Evolutionary conservation across 192 early-diverging fungal genomes (phyloP), one percentile per base, ranked within the genome.

Genomic region (Chytriomyces confervae): DNA sequence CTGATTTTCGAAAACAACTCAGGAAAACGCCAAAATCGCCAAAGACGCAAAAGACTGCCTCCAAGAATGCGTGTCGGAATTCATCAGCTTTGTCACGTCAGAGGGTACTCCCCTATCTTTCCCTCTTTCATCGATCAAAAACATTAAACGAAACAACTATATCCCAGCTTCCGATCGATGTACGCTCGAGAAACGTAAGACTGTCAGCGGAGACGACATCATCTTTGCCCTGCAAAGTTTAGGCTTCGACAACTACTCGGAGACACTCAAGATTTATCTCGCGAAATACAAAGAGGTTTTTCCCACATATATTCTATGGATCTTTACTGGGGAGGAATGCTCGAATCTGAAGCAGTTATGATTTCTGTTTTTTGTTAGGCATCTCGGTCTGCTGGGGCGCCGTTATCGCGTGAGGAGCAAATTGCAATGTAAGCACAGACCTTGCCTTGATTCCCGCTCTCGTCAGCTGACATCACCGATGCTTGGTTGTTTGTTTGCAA

Each of bases 41-140:
- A 98, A 98, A 77, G 97, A 99, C 67, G 97, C 97, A 53, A 99
- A 99, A 79, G 96, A 96, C 69, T 94, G 94, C 64, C 91, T 96
- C 0, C 93, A 96, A 86, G 97, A 99, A 80, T 99, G 97, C 80
- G 97, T 98, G 7, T 95, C 93, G 20, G 97, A 99, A 85, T 99
- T 99, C 80, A 98, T 99, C 81, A 92, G 94, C 24, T 99, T 99
- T 77, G 93, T 99, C 57, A 98, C 97, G 20, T 96, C 94, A 78
- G 97, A 99, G 91, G 91, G 92, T 93, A 75, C 11, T 29, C 47
- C 4, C 53, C 50, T 50, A 61, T 84, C 60, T 67, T 23, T 11
- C 80, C 80, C 69, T 43, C 51, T 45, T 23, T 4, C 53, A 5
- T 20, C 53, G 16, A 57, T 57, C 53, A 57, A 18, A 11, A 57